A percentile compares a stretch with the other conserved stretches of the same genome.
Evolutionary conservation across 306 rosid species (phyloP).

Genomic region (Mimosa pudica): DNA sequence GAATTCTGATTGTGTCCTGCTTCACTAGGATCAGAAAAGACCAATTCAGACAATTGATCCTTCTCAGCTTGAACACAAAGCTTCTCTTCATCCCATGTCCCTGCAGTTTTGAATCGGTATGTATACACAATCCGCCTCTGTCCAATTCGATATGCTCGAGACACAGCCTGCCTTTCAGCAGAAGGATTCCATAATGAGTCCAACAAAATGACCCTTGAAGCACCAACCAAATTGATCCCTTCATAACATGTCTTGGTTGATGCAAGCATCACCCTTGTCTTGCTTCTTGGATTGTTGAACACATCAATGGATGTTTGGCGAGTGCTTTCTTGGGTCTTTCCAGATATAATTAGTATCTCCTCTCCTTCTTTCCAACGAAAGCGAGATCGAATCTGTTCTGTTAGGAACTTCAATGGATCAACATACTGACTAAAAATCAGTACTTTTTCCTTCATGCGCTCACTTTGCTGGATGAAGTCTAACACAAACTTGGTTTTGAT

Average conservation of each 20-base stretch:
- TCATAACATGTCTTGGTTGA: constrained; percentile 60
- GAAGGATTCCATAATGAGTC: constrained; percentile 76
- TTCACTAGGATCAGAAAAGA: constrained; percentile 43
- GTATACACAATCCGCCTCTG: constrained; percentile 55
- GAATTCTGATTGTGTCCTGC: constrained; percentile 10
- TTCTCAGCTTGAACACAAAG: constrained; percentile 52
- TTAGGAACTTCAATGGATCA: constrained; percentile 45
- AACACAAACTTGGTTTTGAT: constrained; percentile 51
- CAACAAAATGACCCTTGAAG: constrained; percentile 74
- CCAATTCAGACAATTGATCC: constrained; percentile 52
- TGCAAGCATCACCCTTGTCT: constrained; percentile 59
- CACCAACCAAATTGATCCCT: constrained; percentile 72
- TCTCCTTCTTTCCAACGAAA: constrained; percentile 56
- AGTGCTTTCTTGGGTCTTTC: constrained; percentile 37
- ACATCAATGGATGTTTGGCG: constrained; percentile 54
- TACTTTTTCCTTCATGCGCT: constrained; percentile 54
- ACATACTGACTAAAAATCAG: constrained; percentile 66
- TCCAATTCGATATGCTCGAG: constrained; percentile 68
- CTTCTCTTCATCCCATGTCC: constrained; percentile 60
- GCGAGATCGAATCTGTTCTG: constrained; percentile 37
- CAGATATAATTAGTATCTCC: constrained; percentile 53
- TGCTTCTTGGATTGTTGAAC: constrained; percentile 55
- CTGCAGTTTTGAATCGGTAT: constrained; percentile 56
- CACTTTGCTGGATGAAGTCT: constrained; percentile 54
- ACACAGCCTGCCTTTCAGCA: constrained; percentile 68